Percentiles rank a stretch among this genome's conserved stretches.
Conservation (phyloP, 176 grass and related monocot species). For the Bolboschoenus planiculmis region DNA sequence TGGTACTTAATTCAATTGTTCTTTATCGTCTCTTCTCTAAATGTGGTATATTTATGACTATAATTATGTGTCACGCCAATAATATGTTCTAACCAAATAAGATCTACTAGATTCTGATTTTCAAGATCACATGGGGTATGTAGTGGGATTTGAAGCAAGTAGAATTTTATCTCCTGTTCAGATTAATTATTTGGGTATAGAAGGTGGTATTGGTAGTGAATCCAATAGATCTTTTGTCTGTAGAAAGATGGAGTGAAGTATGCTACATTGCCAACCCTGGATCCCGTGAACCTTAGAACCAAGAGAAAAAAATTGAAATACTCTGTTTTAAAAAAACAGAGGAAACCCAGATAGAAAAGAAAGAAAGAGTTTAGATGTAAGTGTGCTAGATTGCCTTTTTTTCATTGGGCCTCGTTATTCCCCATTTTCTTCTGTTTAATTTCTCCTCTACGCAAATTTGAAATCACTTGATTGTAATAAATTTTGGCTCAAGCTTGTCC, state of each 20-base stretch:
- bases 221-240: background rate
- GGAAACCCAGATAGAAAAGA: background rate
- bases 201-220: background rate
- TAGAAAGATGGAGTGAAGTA: background rate
- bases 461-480: background rate
- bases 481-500: background rate
- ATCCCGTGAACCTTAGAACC: background rate
- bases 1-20: background rate
- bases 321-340: background rate
- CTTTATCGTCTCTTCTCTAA: background rate
- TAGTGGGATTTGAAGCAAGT: background rate
- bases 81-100: background rate
- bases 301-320: background rate
- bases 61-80: background rate
- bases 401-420: background rate
- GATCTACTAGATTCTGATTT: background rate
- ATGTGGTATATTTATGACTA: background rate
- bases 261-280: background rate
- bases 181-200: background rate
- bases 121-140: background rate
- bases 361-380: background rate
- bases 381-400: background rate
- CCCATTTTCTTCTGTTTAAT: background rate
- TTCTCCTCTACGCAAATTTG: background rate
- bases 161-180: background rate